Evolutionary conservation across 371 early-diverging fungal genomes (phyloP).

Genomic region (Rhizomucor pusillus): DNA sequence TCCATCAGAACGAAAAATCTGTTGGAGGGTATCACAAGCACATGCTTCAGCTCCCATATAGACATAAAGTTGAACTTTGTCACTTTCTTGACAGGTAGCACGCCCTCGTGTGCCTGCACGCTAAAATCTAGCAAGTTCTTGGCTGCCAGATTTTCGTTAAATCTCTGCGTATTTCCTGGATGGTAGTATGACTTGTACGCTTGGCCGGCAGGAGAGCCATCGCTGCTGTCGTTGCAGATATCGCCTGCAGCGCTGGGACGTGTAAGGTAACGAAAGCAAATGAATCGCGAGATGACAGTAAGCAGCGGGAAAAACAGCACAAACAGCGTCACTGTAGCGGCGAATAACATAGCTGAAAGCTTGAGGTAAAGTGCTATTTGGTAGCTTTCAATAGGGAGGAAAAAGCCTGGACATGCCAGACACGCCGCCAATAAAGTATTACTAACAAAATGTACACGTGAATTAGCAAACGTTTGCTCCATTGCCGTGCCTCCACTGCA

Average conservation of each 20-base stretch:
- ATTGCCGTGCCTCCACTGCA: background rate
- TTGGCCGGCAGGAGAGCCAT: constrained; percentile 5
- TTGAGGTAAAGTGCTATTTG: constrained; percentile 24
- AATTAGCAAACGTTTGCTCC: background rate
- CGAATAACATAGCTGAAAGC: constrained; percentile 28
- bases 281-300: constrained; percentile 17
- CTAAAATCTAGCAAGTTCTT: constrained; percentile 32
- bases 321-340: constrained; percentile 30
- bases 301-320: constrained; percentile 35
- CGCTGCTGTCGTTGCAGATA: constrained; percentile 10
- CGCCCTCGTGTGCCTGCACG: constrained; percentile 36
- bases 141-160: constrained; percentile 18
- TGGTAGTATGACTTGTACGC: background rate
- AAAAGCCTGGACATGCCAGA: constrained; percentile 29
- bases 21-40: constrained; percentile 34
- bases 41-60: constrained; percentile 44
- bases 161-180: too few relatives aligned
- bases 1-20: constrained; percentile 32
- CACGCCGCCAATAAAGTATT: constrained; percentile 28
- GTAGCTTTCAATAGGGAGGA: constrained; percentile 24
- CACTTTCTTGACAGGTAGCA: constrained; percentile 38
- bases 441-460: constrained; percentile 15
- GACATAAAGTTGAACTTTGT: constrained; percentile 33
- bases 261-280: constrained; percentile 11
- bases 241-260: background rate